Evolutionary conservation across 805 yeast species (phyloP).

Genomic region (Lachancea dasiensis): DNA sequence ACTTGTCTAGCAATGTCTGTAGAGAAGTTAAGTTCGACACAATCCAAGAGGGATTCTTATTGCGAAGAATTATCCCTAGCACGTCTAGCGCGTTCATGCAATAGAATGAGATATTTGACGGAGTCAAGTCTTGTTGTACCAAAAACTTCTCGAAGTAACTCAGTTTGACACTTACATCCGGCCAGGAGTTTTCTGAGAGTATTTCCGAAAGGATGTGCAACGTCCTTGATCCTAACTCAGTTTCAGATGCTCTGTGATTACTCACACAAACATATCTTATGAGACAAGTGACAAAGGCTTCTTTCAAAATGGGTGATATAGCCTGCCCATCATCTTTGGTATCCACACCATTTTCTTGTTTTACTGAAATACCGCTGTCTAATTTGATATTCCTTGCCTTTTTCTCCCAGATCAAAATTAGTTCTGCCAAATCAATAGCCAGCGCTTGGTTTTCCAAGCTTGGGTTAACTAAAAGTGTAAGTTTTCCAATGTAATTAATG

Average conservation of each 20-base stretch:
- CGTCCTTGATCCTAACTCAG: constrained; percentile 75
- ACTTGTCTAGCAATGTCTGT: constrained; percentile 69
- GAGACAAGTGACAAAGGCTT: constrained; percentile 83
- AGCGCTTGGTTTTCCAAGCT: constrained; percentile 74
- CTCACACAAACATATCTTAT: constrained; percentile 84
- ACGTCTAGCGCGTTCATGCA: constrained; percentile 91
- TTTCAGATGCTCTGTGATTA: constrained; percentile 78
- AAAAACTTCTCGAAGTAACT: constrained; percentile 84
- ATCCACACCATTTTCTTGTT: constrained; percentile 13
- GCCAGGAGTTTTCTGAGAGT: constrained; percentile 71
- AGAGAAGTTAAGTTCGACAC: constrained; percentile 61
- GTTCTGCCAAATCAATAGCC: constrained; percentile 84
- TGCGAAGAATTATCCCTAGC: constrained; percentile 71
- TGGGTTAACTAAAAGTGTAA: constrained; percentile 71
- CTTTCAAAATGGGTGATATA: constrained; percentile 53
- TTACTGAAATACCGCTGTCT: background rate
- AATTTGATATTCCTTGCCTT: constrained; percentile 32
- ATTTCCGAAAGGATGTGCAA: constrained; percentile 69
- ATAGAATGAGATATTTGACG: constrained; percentile 64
- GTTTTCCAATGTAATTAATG: constrained; percentile 86
- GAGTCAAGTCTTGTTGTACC: constrained; percentile 66
- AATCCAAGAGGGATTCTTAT: constrained; percentile 76
- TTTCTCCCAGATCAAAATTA: constrained; percentile 81
- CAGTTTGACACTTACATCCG: constrained; percentile 81
- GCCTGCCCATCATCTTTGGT: constrained; percentile 22